These are phyloP conservation scores for Neotropicomus parvogracilis DNA, from an alignment of 1,284 basidiomycete genomes.

Conservation along the genomic window DNA sequence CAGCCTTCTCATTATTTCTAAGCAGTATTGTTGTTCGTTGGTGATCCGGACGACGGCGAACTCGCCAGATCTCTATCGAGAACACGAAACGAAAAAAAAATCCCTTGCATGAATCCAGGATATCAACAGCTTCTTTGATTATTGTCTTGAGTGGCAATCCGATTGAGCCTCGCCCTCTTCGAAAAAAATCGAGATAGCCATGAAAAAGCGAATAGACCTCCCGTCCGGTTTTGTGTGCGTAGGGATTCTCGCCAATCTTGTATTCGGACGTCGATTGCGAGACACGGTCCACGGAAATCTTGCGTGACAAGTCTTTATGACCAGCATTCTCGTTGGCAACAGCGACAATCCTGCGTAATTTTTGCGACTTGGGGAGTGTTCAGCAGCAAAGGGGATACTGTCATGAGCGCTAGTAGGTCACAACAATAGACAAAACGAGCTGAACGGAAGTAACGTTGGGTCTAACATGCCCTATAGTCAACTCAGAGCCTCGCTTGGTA, in stretches of 20 bases:
- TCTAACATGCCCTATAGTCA: too few species aligned
- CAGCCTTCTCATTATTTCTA: background rate
- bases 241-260: conserved; percentile 3
- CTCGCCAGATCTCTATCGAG: conserved; percentile 1
- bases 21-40: too few species aligned
- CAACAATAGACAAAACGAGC: too few species aligned
- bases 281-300: too few species aligned
- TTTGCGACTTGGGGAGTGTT: too few species aligned
- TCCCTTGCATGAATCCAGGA: conserved; percentile 3
- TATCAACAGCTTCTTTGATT: conserved; percentile 1
- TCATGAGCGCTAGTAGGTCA: too few species aligned
- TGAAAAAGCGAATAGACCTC: background rate
- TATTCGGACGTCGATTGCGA: background rate
- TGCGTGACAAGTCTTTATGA: background rate
- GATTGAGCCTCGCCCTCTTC: background rate
- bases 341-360: background rate
- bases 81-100: conserved; percentile 10
- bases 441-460: background rate
- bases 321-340: conserved; percentile 7
- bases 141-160: background rate
- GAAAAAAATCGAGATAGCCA: background rate
- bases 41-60: too few species aligned
- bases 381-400: too few species aligned
- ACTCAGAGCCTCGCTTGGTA: too few species aligned
- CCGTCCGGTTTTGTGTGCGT: background rate